Percentiles rank a stretch among this genome's conserved stretches.
phyloP scores from a whole-genome alignment of 2,329 filamentous ascomycete genomes.

The Claviceps spartinae region DNA sequence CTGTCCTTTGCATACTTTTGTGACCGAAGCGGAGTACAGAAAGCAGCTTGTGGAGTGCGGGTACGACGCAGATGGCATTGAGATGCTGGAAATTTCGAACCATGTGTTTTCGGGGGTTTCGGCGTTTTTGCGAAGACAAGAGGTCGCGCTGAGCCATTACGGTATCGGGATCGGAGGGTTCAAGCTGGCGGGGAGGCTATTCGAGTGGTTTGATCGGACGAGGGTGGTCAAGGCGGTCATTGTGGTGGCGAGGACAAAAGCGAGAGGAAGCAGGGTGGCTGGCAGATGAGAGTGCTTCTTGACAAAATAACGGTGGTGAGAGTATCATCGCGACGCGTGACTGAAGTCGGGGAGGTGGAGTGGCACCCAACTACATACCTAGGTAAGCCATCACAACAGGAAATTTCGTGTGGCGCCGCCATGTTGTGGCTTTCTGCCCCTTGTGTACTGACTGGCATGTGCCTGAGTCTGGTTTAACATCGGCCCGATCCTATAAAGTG shows the following conservation, averaged over 20 bases:
- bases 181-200: conserved; percentile 23
- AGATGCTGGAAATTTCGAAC: conserved; percentile 35
- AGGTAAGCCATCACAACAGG: no score
- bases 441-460: no score
- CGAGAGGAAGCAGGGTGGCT: not conserved
- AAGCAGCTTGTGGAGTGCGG: conserved; percentile 31
- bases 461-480: no score
- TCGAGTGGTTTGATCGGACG: conserved; percentile 23
- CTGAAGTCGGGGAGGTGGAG: not conserved
- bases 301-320: not conserved
- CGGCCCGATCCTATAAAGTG: no score
- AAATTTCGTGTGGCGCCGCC: no score
- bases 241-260: conserved; percentile 16
- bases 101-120: conserved; percentile 38
- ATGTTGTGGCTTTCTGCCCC: no score
- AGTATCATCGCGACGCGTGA: not conserved
- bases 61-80: conserved; percentile 28
- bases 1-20: conserved; percentile 34
- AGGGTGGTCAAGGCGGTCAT: conserved; percentile 22
- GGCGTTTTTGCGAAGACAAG: conserved; percentile 25
- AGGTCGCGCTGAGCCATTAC: conserved; percentile 19
- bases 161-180: conserved; percentile 22
- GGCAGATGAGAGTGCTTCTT: not conserved
- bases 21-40: conserved; percentile 31
- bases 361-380: no score